Evolutionary conservation across 768 basidiomycete species (phyloP).

Genomic region (Kwoniella mangroviensis): DNA sequence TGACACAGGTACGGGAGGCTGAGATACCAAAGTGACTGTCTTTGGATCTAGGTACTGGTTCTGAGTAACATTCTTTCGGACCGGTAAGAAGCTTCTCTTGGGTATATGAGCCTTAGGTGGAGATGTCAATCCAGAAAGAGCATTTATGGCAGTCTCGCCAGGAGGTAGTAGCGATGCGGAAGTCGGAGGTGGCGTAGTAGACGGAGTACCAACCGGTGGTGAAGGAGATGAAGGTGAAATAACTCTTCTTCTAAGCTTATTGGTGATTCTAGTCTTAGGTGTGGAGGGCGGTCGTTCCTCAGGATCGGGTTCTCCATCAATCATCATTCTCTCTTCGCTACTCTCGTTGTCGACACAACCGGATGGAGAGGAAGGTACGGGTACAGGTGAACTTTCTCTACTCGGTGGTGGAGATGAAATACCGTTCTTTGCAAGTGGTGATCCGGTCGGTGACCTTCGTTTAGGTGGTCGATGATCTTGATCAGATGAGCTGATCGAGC

Average conservation of each 20-base stretch:
- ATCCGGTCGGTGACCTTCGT: conserved; percentile 19
- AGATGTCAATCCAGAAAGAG: background rate
- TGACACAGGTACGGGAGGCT: background rate
- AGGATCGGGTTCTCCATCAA: conserved; percentile 1
- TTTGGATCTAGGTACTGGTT: conserved; percentile 14
- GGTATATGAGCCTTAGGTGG: conserved; percentile 4
- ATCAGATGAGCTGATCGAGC: conserved; percentile 23
- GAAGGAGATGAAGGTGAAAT: conserved; percentile 17
- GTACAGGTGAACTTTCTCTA: conserved; percentile 28
- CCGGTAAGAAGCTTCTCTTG: conserved; percentile 22
- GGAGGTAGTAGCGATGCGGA: background rate
- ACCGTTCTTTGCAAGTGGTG: conserved; percentile 22
- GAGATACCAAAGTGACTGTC: conserved; percentile 4
- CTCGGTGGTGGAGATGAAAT: conserved; percentile 44
- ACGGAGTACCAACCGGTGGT: conserved; percentile 7
- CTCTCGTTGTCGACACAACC: background rate
- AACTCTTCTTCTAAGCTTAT: conserved; percentile 13
- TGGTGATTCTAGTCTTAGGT: conserved; percentile 5
- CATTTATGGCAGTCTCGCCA: background rate
- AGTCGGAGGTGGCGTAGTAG: conserved; percentile 1
- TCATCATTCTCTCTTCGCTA: background rate
- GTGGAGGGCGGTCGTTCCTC: conserved; percentile 3
- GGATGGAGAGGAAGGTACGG: background rate
- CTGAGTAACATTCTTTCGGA: conserved; percentile 11
- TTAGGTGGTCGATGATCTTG: conserved; percentile 39